Percentiles rank a stretch among this genome's conserved stretches.
Conservation (phyloP, 2,329 filamentous ascomycete genomes). For the Ophiostoma piceae region DNA sequence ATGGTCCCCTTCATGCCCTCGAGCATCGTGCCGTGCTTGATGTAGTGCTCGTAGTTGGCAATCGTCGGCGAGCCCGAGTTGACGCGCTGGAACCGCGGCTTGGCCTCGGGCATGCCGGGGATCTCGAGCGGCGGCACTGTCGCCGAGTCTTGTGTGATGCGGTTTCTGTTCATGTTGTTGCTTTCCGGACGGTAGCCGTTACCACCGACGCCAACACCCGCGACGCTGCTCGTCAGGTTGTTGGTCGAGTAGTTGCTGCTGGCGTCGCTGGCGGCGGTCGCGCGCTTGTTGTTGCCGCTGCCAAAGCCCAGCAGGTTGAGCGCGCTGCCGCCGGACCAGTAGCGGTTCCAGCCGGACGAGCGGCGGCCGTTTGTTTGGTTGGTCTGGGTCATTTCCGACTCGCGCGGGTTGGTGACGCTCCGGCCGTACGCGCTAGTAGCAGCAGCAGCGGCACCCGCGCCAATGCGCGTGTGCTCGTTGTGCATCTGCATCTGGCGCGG, state of each 20-base stretch:
- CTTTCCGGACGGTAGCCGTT: background rate
- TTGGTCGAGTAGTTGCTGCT: constrained; percentile 56
- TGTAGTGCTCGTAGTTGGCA: constrained; percentile 50
- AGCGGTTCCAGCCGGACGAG: constrained; percentile 71
- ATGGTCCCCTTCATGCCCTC: constrained; percentile 58
- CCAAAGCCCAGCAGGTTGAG: constrained; percentile 59
- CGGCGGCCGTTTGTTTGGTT: constrained; percentile 39
- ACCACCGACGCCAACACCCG: constrained; percentile 1
- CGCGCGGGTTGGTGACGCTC: constrained; percentile 18
- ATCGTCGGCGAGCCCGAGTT: constrained; percentile 65
- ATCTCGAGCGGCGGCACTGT: constrained; percentile 65
- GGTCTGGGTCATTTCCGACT: constrained; percentile 25
- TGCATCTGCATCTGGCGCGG: constrained; percentile 35
- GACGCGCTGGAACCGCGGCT: constrained; percentile 60
- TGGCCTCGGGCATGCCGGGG: constrained; percentile 45
- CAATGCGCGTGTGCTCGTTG: background rate
- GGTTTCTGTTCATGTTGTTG: constrained; percentile 29
- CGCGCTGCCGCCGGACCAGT: constrained; percentile 69
- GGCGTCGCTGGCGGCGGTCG: constrained; percentile 47
- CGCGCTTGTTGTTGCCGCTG: constrained; percentile 35
- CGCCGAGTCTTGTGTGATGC: constrained; percentile 61
- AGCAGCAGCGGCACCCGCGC: constrained; percentile 29
- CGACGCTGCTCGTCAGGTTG: constrained; percentile 1
- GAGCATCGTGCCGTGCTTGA: constrained; percentile 43
- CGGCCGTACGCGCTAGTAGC: constrained; percentile 18